phyloP scores from a whole-genome alignment of 1,284 basidiomycete species.

The Calocybe gambosa region DNA sequence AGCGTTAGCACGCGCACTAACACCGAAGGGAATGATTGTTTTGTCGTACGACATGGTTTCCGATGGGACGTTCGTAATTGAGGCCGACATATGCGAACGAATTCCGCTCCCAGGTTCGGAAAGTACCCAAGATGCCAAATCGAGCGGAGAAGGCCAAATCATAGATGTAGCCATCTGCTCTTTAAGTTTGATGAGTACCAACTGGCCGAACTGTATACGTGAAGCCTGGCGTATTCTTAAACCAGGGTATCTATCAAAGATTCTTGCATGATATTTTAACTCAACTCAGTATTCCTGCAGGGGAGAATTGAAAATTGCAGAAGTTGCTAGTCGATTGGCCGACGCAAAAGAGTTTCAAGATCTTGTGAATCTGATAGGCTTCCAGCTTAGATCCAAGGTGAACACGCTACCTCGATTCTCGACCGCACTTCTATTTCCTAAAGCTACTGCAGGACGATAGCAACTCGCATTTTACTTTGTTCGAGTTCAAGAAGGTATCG shows the following conservation, averaged over 20 bases:
- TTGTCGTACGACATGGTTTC: constrained; percentile 80
- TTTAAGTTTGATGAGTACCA: constrained; percentile 94
- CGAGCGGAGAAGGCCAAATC: constrained; percentile 57
- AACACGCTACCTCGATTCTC: constrained; percentile 16
- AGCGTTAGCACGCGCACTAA: constrained; percentile 71
- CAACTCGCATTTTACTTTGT: constrained; percentile 86
- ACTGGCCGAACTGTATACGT: constrained; percentile 88
- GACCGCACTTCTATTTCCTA: constrained; percentile 1
- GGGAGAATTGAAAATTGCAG: constrained; percentile 87
- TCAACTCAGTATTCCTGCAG: constrained; percentile 32
- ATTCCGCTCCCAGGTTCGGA: constrained; percentile 82
- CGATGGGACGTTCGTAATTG: constrained; percentile 66
- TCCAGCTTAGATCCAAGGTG: constrained; percentile 73
- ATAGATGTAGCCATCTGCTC: constrained; percentile 93
- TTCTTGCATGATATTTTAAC: constrained; percentile 1
- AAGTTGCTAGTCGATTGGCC: constrained; percentile 88
- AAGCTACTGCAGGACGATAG: constrained; percentile 53
- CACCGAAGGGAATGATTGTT: constrained; percentile 64
- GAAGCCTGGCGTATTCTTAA: constrained; percentile 88
- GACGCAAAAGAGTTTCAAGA: constrained; percentile 72
- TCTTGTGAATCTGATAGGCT: constrained; percentile 74
- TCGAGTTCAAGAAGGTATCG: constrained; percentile 73
- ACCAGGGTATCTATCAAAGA: constrained; percentile 53
- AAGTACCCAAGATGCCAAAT: constrained; percentile 34
- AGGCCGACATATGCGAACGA: constrained; percentile 71